Evolutionary conservation across 768 basidiomycete genomes (phyloP).

Genomic region (Tubosaeta sp.): DNA sequence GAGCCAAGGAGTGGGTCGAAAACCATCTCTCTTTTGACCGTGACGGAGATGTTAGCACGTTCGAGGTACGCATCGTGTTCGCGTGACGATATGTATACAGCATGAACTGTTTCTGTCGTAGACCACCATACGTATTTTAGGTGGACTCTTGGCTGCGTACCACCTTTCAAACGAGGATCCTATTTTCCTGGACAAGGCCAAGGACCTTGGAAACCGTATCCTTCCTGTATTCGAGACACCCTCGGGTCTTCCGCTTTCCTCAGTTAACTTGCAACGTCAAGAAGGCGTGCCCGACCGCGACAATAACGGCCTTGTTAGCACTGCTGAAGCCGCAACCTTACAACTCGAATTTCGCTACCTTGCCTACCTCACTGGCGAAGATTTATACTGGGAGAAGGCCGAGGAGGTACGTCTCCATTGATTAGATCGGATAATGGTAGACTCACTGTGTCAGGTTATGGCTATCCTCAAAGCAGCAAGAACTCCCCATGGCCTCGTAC

Average conservation of each 20-base stretch:
- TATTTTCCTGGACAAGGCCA: slow-evolving; percentile 70
- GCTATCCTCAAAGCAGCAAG: slow-evolving; percentile 58
- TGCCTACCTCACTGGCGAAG: slow-evolving; percentile 71
- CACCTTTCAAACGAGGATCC: slow-evolving; percentile 67
- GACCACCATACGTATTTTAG: slow-evolving; percentile 91
- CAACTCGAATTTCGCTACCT: slow-evolving; percentile 92
- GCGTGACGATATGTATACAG: neutral
- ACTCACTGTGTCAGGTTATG: slow-evolving; percentile 50
- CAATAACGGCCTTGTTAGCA: slow-evolving; percentile 61
- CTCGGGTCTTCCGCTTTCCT: slow-evolving; percentile 75
- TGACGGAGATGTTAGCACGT: slow-evolving; percentile 79
- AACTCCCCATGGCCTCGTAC: slow-evolving; percentile 68
- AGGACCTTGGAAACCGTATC: slow-evolving; percentile 83
- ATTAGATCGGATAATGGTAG: neutral
- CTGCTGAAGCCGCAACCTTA: slow-evolving; percentile 84
- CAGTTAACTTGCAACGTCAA: slow-evolving; percentile 64
- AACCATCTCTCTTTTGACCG: slow-evolving; percentile 68
- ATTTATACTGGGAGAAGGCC: slow-evolving; percentile 74
- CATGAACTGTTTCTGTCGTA: slow-evolving; percentile 27
- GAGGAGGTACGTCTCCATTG: slow-evolving; percentile 50
- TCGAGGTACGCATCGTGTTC: slow-evolving; percentile 59
- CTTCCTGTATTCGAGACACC: slow-evolving; percentile 79
- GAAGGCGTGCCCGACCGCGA: slow-evolving; percentile 58
- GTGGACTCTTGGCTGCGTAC: slow-evolving; percentile 84
- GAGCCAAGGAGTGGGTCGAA: slow-evolving; percentile 76